Conservation (phyloP, 2,329 filamentous ascomycete species). For the Akanthomyces muscarius region DNA sequence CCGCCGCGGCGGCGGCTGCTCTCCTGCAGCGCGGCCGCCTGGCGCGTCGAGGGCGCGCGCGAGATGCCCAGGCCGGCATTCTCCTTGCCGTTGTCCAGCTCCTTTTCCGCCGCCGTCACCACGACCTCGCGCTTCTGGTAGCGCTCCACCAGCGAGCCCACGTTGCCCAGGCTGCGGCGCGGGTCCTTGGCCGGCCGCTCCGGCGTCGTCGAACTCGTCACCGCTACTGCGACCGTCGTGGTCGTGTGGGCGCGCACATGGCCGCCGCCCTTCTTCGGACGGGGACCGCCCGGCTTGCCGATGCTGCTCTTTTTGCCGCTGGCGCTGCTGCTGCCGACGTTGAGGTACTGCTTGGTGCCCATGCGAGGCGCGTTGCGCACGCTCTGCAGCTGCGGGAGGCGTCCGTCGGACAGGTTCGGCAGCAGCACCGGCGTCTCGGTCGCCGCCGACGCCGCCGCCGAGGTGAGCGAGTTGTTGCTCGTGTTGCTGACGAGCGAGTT, state of each 20-base stretch:
- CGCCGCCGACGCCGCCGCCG: slow-evolving; percentile 22
- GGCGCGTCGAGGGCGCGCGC: background rate
- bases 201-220: background rate
- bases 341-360: slow-evolving; percentile 45
- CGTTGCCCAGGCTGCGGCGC: slow-evolving; percentile 16
- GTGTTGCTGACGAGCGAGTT: slow-evolving; percentile 49
- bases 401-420: slow-evolving; percentile 35
- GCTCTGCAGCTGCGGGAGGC: slow-evolving; percentile 8
- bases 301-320: slow-evolving; percentile 17
- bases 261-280: background rate
- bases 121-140: background rate
- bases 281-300: slow-evolving; percentile 9
- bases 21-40: background rate
- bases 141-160: slow-evolving; percentile 4
- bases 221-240: background rate
- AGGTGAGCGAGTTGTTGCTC: slow-evolving; percentile 37
- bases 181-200: slow-evolving; percentile 17
- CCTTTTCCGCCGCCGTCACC: background rate
- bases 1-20: background rate
- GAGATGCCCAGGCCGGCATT: slow-evolving; percentile 15
- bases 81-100: slow-evolving; percentile 6
- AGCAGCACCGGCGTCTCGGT: slow-evolving; percentile 28
- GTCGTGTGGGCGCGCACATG: background rate
- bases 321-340: slow-evolving; percentile 33
- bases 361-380: slow-evolving; percentile 24